Evolutionary conservation across 257 asterid species (phyloP).

Genomic region (Prunella vulgaris): DNA sequence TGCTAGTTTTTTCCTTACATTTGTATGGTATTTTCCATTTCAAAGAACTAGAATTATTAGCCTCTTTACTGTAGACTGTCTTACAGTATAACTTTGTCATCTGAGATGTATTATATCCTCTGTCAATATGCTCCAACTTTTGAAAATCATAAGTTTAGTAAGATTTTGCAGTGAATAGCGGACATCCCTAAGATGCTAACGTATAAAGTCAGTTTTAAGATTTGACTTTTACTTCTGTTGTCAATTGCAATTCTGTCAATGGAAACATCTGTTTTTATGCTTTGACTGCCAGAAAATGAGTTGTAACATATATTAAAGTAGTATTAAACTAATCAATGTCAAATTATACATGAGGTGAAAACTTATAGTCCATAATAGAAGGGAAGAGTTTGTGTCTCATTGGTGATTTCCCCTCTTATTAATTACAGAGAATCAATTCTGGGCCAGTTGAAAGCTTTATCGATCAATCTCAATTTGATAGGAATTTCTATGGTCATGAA

Average conservation of each 20-base stretch:
- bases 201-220: background rate
- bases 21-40: background rate
- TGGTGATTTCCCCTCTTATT: constrained; percentile 22
- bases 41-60: background rate
- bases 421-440: constrained; percentile 48
- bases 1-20: background rate
- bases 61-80: background rate
- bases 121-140: background rate
- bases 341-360: background rate
- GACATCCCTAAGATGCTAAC: background rate
- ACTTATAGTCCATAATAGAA: background rate
- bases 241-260: background rate
- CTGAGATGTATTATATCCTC: background rate
- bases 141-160: background rate
- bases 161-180: background rate
- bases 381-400: constrained; percentile 1
- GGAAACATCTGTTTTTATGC: background rate
- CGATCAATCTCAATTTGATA: constrained; percentile 48
- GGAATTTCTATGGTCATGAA: constrained; percentile 48
- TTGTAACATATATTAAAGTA: background rate
- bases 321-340: background rate
- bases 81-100: background rate
- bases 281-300: background rate
- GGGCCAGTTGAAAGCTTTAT: constrained; percentile 53
- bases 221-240: background rate